phyloP scores from a whole-genome alignment of 2,329 filamentous ascomycete species.

The Alternaria viburni region DNA sequence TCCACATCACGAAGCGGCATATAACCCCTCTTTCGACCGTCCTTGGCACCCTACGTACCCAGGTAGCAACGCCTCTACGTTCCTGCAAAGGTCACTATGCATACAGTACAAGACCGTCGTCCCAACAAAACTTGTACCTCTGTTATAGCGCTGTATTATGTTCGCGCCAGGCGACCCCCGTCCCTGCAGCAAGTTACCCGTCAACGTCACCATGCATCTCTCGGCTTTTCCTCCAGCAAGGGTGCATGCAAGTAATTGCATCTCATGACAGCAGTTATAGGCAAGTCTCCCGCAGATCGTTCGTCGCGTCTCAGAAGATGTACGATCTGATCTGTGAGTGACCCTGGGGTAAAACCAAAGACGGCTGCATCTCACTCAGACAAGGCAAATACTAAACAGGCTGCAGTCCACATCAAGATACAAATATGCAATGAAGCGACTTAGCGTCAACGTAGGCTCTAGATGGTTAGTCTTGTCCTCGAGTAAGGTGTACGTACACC shows the following conservation, averaged over 20 bases:
- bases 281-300: neutral
- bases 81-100: slow-evolving; percentile 2
- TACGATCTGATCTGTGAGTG: neutral
- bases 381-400: neutral
- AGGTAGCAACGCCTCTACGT: neutral
- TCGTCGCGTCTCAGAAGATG: neutral
- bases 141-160: neutral
- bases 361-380: neutral
- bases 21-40: neutral
- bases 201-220: slow-evolving; percentile 12
- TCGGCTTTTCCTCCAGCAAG: slow-evolving; percentile 1
- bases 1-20: neutral
- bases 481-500: neutral
- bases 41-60: neutral
- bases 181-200: slow-evolving; percentile 3
- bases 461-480: neutral
- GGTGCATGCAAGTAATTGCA: slow-evolving; percentile 2
- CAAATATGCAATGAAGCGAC: neutral
- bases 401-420: neutral
- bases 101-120: slow-evolving; percentile 10
- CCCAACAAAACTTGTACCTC: slow-evolving; percentile 9
- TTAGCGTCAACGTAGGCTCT: neutral
- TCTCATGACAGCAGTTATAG: neutral
- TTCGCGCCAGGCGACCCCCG: slow-evolving; percentile 1
- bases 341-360: neutral